Evolutionary conservation across 23 red algal genomes (phyloP), one percentile per base, ranked within the genome.

Genomic region (Cyanidium caldarium): DNA sequence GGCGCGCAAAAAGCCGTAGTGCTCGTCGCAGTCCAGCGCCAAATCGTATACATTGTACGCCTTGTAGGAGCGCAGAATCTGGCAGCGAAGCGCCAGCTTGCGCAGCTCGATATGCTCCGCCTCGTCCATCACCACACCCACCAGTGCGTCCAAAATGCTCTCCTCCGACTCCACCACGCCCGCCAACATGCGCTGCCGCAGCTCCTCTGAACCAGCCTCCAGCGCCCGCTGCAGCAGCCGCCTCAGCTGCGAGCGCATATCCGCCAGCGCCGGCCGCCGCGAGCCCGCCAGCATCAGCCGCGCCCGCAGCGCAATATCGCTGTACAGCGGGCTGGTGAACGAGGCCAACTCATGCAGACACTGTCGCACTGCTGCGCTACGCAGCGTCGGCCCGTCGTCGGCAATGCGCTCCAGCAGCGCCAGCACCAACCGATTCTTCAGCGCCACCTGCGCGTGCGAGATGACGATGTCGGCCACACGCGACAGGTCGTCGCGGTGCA

Each of bases 31-130:
- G 0, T 65, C 56, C 17, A 79, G 37, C 35, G 37, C 42, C 17
- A 83, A 37, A 30, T 83, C 37, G 70, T 73, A 37, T 0, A 98
- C 81, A 40, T 98, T 73, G 73, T 98, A 98, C 15, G 92, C 82
- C 10, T 84, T 67, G 41, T 88, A 98, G 10, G 84, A 74, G 15
- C 92, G 35, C 12, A 82, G 68, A 38, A 98, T 44, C 23, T 98
- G 81, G 34, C 84, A 67, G 35, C 73, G 46, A 20, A 84, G 43
- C 1, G 92, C 92, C 39, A 65, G 40, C 23, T 58, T 85, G 43
- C 80, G 76, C 1, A 85, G 46, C 14, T 57, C 72, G 28, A 65
- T 35, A 23, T 68, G 75, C 25, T 39, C 43, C 57, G 38, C 35
- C 38, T 41, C 26, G 39, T 77, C 70, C 33, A 86, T 29, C 2